A percentile compares a stretch with the other conserved stretches of the same genome.
phyloP scores from a whole-genome alignment of 768 basidiomycete species.

The Podaxis carcinomalis region DNA sequence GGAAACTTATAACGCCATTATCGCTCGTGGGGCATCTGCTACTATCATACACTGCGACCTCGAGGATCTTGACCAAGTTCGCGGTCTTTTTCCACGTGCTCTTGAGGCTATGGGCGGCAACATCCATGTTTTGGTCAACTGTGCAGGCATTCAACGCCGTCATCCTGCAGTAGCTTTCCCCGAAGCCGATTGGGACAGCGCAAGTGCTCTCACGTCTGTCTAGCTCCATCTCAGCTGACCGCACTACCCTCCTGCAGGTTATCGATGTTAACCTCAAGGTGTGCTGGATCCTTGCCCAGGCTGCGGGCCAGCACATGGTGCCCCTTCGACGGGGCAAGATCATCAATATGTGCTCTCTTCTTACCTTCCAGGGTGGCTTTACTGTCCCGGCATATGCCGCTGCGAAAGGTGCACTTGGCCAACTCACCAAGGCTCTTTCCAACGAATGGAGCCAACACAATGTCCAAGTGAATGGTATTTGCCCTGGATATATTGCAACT shows the following conservation, averaged over 20 bases:
- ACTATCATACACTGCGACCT: slow-evolving; percentile 37
- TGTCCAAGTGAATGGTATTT: slow-evolving; percentile 85
- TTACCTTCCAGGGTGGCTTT: slow-evolving; percentile 58
- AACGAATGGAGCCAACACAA: slow-evolving; percentile 93
- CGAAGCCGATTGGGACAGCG: slow-evolving; percentile 68
- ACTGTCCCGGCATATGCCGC: slow-evolving; percentile 91
- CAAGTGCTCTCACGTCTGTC: slow-evolving; percentile 21
- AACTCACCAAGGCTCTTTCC: slow-evolving; percentile 83
- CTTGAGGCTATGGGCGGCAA: slow-evolving; percentile 34
- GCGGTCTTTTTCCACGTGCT: slow-evolving; percentile 35
- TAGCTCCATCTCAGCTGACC: slow-evolving; percentile 2
- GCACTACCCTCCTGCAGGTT: slow-evolving; percentile 42
- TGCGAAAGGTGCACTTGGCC: slow-evolving; percentile 84
- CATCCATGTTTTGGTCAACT: slow-evolving; percentile 66
- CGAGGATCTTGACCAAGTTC: slow-evolving; percentile 35
- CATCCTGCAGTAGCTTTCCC: slow-evolving; percentile 58
- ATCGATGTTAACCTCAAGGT: slow-evolving; percentile 87
- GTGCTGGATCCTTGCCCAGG: slow-evolving; percentile 79
- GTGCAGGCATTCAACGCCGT: slow-evolving; percentile 59
- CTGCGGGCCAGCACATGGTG: slow-evolving; percentile 90
- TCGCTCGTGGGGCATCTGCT: slow-evolving; percentile 19
- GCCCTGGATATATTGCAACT: slow-evolving; percentile 84
- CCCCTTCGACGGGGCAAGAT: slow-evolving; percentile 61
- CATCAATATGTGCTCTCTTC: slow-evolving; percentile 67
- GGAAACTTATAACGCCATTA: slow-evolving; percentile 28